Percentiles rank a stretch among this genome's conserved stretches.
These are phyloP conservation scores for Moniliella sp. DNA, from an alignment of 1,284 basidiomycete genomes.

Conservation along the genomic window DNA sequence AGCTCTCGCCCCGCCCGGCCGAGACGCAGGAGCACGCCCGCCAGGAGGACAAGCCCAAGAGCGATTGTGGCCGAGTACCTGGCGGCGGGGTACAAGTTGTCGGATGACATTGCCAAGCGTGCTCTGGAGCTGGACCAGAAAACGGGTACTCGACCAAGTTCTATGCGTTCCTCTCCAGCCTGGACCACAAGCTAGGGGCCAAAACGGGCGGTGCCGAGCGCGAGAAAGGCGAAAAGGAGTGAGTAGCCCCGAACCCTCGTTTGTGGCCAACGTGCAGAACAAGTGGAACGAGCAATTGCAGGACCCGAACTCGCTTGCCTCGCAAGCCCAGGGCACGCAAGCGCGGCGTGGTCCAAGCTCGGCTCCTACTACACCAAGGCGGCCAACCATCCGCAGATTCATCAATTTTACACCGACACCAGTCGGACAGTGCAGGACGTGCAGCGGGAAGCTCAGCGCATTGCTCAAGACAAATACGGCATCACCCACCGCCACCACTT, in stretches of 20 bases:
- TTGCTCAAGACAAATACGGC: no score
- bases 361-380: conserved; percentile 20
- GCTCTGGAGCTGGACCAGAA: conserved; percentile 22
- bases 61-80: conserved; percentile 23
- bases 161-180: conserved; percentile 12
- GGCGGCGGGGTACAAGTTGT: conserved; percentile 18
- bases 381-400: conserved; percentile 25
- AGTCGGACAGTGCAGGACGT: conserved; percentile 62
- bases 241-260: conserved; percentile 7
- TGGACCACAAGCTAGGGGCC: conserved; percentile 16
- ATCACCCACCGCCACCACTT: no score
- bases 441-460: conserved; percentile 63
- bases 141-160: conserved; percentile 18
- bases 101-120: conserved; percentile 16
- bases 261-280: conserved; percentile 11
- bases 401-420: conserved; percentile 53
- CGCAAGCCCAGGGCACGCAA: conserved; percentile 13
- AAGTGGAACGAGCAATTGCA: conserved; percentile 10
- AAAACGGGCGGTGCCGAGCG: conserved; percentile 14
- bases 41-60: conserved; percentile 24
- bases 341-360: conserved; percentile 16
- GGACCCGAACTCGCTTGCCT: conserved; percentile 14
- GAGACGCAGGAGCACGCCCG: conserved; percentile 2
- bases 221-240: conserved; percentile 2
- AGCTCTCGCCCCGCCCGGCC: background rate